These are phyloP conservation scores for Zygosaccharomyces sapae DNA, from an alignment of 1,139 yeast genomes.

Conservation along the genomic window DNA sequence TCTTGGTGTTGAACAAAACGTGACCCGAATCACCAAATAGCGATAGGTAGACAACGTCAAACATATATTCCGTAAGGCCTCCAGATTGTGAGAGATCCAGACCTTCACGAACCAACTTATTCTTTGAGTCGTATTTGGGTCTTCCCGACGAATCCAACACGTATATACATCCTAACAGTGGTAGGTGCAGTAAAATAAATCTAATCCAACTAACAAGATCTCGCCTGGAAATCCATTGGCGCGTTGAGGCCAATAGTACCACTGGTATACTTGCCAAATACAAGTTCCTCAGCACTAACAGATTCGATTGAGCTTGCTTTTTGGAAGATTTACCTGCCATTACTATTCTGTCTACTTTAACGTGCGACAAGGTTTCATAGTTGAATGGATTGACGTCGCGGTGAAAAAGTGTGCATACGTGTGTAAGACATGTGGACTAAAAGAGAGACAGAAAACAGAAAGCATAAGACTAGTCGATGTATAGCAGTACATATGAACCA, in stretches of 20 bases:
- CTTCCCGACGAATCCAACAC: conserved; percentile 31
- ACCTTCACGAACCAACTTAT: conserved; percentile 25
- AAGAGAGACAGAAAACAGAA: too few species aligned
- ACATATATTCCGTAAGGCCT: conserved; percentile 32
- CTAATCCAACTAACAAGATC: conserved; percentile 12
- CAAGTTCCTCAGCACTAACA: conserved; percentile 14
- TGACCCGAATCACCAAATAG: conserved; percentile 28
- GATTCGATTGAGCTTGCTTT: conserved; percentile 23
- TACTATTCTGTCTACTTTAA: background rate
- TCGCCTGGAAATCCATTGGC: conserved; percentile 14
- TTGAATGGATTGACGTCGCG: background rate
- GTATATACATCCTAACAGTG: conserved; percentile 27
- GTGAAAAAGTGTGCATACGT: background rate
- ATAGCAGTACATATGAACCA: too few species aligned
- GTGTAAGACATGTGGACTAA: too few species aligned
- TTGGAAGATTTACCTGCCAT: conserved; percentile 28
- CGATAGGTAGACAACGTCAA: conserved; percentile 33
- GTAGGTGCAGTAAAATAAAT: conserved; percentile 24
- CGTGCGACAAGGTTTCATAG: background rate
- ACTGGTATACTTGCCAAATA: conserved; percentile 17
- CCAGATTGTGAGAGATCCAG: conserved; percentile 27
- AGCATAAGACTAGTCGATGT: too few species aligned
- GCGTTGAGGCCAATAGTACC: conserved; percentile 18
- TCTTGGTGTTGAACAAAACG: conserved; percentile 27
- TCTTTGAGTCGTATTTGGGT: conserved; percentile 25